Evolutionary conservation across 2,329 filamentous ascomycete genomes (phyloP), one percentile per base, ranked within the genome.

Genomic region (Fusarium staphyleae): DNA sequence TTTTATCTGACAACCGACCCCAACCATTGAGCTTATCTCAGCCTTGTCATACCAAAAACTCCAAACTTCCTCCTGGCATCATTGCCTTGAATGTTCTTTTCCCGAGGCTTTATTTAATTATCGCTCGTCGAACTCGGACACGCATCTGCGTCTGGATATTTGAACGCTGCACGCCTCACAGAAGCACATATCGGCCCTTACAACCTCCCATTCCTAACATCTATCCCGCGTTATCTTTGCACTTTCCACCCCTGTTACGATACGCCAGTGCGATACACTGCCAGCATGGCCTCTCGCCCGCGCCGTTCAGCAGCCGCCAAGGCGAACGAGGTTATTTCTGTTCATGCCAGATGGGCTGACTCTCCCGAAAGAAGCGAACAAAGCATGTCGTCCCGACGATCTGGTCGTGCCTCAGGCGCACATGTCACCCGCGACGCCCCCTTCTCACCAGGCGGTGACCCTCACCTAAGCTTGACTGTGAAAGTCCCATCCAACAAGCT

Each of bases 361-460:
- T 69, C 68, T 30, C 69, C 67, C 63, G 72, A 73, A 61, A 72
- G 66, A 52, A 69, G 67, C 68, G 29, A 41, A 18, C 22, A 30
- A 60, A 75, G 68, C 68, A 83, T 83, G 80, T 79, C 81, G 42
- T 77, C 80, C 48, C 77, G 81, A 66, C 77, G 81, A 62, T 78
- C 78, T 44, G 78, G 78, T 64, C 76, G 80, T 67, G 73, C 70
- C 62, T 75, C 72, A 57, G 76, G 72, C 52, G 73, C 75, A 58
- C 74, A 76, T 44, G 70, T 75, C 60, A 74, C 76, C 37, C 76
- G 78, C 67, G 78, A 77, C 54, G 74, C 74, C 56, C 76, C 74
- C 14, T 80, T 76, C 12, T 81, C 78, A 18, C 75, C 78, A 48
- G 77, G 77, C 58, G 79, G 58, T 11, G 58, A 82, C 68, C 67